Evolutionary conservation across 805 yeast species (phyloP).

Genomic region (Ogataea siamensis): DNA sequence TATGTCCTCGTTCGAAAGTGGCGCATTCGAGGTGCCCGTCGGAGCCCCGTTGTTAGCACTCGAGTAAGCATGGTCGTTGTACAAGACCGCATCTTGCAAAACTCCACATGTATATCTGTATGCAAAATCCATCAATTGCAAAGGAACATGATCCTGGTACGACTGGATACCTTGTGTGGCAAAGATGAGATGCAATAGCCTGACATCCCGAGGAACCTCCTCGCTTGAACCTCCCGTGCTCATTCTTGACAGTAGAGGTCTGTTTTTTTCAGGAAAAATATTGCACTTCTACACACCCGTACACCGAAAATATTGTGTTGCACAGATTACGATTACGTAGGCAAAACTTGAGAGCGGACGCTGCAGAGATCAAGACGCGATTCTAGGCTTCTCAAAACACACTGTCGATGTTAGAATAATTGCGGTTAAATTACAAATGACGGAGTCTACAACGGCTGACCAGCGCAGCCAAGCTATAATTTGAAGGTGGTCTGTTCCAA

Average conservation of each 20-base stretch:
- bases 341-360: no score
- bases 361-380: no score
- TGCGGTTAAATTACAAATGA: no score
- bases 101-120: conserved; percentile 83
- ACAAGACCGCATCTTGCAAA: conserved; percentile 83
- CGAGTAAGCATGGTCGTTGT: conserved; percentile 74
- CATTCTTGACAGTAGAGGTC: background rate
- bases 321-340: no score
- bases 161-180: conserved; percentile 91
- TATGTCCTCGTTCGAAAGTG: conserved; percentile 82
- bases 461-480: no score
- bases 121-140: conserved; percentile 97
- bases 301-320: no score
- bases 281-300: conserved; percentile 2
- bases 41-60: conserved; percentile 39
- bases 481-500: no score
- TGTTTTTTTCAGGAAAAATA: background rate
- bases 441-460: no score
- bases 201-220: conserved; percentile 81
- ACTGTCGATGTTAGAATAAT: no score
- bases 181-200: conserved; percentile 82
- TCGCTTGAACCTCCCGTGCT: conserved; percentile 7
- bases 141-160: conserved; percentile 93
- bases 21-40: conserved; percentile 37
- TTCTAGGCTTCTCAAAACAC: no score